Evolutionary conservation across 306 rosid genomes (phyloP).

Genomic region (Delonix regia): DNA sequence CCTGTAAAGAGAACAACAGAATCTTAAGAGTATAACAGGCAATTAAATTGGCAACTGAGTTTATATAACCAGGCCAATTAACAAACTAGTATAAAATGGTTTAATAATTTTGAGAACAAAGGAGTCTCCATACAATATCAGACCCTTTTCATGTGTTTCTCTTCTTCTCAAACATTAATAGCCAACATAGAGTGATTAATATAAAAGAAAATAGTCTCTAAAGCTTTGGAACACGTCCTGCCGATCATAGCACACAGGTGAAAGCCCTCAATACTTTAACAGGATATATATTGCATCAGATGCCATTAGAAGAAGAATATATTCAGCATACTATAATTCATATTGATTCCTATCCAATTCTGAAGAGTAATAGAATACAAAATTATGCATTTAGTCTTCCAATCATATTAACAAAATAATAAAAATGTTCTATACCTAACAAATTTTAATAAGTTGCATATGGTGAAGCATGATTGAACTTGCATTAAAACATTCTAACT

Average conservation of each 20-base stretch:
- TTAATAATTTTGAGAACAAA: constrained; percentile 15
- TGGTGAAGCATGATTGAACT: neutral
- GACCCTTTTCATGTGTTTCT: neutral
- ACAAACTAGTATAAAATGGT: neutral
- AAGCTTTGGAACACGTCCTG: constrained; percentile 14
- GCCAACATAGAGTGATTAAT: neutral
- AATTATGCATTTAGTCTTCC: neutral
- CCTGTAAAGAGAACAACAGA: neutral
- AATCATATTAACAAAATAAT: neutral
- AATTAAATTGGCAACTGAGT: constrained; percentile 1
- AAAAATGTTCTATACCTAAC: neutral
- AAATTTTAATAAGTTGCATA: neutral
- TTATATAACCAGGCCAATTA: neutral
- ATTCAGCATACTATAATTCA: neutral
- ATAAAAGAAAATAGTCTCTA: constrained; percentile 7
- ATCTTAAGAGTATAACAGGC: neutral
- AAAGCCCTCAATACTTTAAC: constrained; percentile 11
- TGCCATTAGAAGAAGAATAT: neutral
- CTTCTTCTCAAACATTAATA: neutral
- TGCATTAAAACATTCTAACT: neutral
- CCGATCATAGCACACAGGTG: neutral
- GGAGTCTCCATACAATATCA: neutral
- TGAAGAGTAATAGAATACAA: neutral
- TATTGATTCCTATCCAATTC: constrained; percentile 11
- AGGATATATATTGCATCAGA: neutral